Conservation (phyloP, 2,329 filamentous ascomycete genomes). For the Bipolaris oryzae region DNA sequence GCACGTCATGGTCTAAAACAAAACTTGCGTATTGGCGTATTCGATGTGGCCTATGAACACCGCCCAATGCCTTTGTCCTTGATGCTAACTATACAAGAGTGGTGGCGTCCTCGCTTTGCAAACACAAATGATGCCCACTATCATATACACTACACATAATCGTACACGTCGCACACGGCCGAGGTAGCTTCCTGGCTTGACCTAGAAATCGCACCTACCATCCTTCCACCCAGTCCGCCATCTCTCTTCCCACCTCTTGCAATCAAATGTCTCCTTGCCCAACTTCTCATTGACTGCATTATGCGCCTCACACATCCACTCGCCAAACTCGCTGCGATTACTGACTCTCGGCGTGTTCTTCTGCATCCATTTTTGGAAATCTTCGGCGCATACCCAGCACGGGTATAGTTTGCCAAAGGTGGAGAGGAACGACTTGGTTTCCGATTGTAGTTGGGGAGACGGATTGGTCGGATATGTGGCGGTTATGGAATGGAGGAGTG, state of each 20-base stretch:
- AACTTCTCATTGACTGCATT: slow-evolving; percentile 89
- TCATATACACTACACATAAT: slow-evolving; percentile 14
- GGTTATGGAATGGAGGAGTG: slow-evolving; percentile 87
- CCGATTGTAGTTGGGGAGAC: slow-evolving; percentile 69
- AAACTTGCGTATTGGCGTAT: background rate
- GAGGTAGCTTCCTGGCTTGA: background rate
- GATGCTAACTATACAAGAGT: slow-evolving; percentile 6
- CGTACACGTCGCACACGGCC: slow-evolving; percentile 8
- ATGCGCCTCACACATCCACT: slow-evolving; percentile 84
- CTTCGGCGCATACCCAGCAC: slow-evolving; percentile 93
- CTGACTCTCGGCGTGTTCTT: slow-evolving; percentile 69
- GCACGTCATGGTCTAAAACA: background rate
- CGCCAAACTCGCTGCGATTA: slow-evolving; percentile 71
- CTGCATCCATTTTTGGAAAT: slow-evolving; percentile 83
- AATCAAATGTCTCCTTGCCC: slow-evolving; percentile 91
- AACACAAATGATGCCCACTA: background rate
- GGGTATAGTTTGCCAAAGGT: slow-evolving; percentile 89
- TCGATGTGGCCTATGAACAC: slow-evolving; percentile 7
- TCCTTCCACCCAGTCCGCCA: slow-evolving; percentile 90
- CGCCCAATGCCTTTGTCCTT: slow-evolving; percentile 19
- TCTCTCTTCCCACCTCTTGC: slow-evolving; percentile 85
- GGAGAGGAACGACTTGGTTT: slow-evolving; percentile 77
- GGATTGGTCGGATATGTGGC: slow-evolving; percentile 81
- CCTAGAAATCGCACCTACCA: slow-evolving; percentile 65
- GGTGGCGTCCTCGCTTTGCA: slow-evolving; percentile 14